Conservation (phyloP, 2,329 filamentous ascomycete species). For the Aspergillus glaucus region DNA sequence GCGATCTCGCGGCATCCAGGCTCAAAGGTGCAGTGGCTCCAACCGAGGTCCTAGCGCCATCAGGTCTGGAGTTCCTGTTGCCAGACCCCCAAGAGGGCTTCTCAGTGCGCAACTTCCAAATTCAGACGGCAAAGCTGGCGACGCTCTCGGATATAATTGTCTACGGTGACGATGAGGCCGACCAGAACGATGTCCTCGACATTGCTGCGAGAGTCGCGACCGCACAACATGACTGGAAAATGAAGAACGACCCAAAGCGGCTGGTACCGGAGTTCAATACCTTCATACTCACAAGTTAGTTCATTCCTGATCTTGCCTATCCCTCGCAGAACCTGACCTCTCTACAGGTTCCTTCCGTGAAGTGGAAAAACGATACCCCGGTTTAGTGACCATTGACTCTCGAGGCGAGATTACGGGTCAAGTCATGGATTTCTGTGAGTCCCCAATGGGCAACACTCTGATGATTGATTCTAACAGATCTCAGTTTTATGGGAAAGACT, state of each 20-base stretch:
- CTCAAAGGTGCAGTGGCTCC: constrained; percentile 83
- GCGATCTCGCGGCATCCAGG: constrained; percentile 65
- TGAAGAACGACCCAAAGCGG: constrained; percentile 54
- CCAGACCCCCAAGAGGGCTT: constrained; percentile 85
- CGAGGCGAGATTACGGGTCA: constrained; percentile 65
- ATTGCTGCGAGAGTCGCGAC: constrained; percentile 59
- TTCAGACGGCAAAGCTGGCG: constrained; percentile 82
- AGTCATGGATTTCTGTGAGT: constrained; percentile 73
- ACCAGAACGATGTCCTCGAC: constrained; percentile 59
- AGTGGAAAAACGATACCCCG: constrained; percentile 63
- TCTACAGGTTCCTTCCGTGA: constrained; percentile 56
- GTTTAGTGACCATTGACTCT: constrained; percentile 70
- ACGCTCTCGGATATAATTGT: constrained; percentile 86
- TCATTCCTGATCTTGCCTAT: constrained; percentile 3
- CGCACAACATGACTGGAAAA: constrained; percentile 71
- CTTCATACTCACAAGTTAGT: constrained; percentile 62
- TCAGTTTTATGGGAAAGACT: constrained; percentile 70
- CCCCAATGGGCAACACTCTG: not conserved
- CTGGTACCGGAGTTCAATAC: constrained; percentile 69
- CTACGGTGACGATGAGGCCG: constrained; percentile 67
- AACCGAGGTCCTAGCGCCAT: constrained; percentile 65
- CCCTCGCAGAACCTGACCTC: constrained; percentile 6
- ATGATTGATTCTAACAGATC: not conserved
- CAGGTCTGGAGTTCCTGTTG: constrained; percentile 63
- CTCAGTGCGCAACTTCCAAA: constrained; percentile 94